Conservation (phyloP, 2,329 filamentous ascomycete species). For the Atkinsonella texensis region DNA sequence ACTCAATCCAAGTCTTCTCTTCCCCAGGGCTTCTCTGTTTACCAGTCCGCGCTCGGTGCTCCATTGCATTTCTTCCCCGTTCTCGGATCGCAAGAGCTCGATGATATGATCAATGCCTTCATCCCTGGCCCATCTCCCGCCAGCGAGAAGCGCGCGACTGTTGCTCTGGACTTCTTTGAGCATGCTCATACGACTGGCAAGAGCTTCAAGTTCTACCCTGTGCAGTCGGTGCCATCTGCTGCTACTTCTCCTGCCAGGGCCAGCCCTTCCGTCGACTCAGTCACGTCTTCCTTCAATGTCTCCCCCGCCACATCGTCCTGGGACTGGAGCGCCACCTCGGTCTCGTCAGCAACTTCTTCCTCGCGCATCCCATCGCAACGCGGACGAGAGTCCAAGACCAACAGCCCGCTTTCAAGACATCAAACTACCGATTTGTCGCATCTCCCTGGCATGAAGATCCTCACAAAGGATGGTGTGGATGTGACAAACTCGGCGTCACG, state of each 20-base stretch:
- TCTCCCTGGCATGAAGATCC: constrained; percentile 53
- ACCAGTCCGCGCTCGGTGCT: constrained; percentile 44
- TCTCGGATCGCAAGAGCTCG: constrained; percentile 48
- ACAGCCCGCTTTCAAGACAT: constrained; percentile 15
- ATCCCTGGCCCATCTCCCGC: constrained; percentile 40
- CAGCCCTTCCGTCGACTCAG: constrained; percentile 30
- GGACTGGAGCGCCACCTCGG: constrained; percentile 28
- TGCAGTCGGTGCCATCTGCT: constrained; percentile 24
- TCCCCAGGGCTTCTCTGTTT: constrained; percentile 44
- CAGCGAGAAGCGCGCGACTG: constrained; percentile 44
- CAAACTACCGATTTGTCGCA: constrained; percentile 34
- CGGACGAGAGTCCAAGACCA: constrained; percentile 16
- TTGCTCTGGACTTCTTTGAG: constrained; percentile 49
- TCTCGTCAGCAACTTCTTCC: constrained; percentile 15
- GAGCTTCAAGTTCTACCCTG: constrained; percentile 48
- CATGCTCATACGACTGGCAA: constrained; percentile 41
- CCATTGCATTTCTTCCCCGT: constrained; percentile 54
- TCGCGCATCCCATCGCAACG: constrained; percentile 18
- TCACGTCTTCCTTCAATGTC: constrained; percentile 33
- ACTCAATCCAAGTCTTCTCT: constrained; percentile 12
- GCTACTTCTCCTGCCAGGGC: constrained; percentile 32
- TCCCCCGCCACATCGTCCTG: constrained; percentile 38
- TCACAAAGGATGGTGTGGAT: constrained; percentile 51
- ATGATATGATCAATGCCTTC: constrained; percentile 46
- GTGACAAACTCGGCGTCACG: constrained; percentile 51